A percentile compares a stretch with the other conserved stretches of the same genome.
Evolutionary conservation across 768 basidiomycete genomes (phyloP).

Genomic region (Lactifluus echinatus): DNA sequence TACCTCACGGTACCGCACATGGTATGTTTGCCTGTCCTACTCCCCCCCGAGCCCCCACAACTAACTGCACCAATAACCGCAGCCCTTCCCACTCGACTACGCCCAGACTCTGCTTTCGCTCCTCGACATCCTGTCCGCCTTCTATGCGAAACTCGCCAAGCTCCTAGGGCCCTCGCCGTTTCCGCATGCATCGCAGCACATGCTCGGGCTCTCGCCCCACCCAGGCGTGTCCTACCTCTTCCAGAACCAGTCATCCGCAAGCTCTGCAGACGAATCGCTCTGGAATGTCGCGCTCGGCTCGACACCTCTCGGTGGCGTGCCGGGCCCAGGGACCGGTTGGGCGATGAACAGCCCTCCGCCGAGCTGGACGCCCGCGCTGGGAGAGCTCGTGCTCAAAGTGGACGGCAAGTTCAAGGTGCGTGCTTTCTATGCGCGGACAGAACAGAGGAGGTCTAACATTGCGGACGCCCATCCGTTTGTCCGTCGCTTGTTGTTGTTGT

Average conservation of each 20-base stretch:
- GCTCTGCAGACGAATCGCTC: constrained; percentile 42
- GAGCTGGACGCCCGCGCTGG: constrained; percentile 53
- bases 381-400: constrained; percentile 70
- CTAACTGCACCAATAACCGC: constrained; percentile 1
- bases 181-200: constrained; percentile 58
- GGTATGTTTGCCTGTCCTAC: constrained; percentile 35
- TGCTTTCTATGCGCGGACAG: not conserved
- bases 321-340: constrained; percentile 21
- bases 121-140: constrained; percentile 81
- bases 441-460: not conserved
- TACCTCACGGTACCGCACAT: constrained; percentile 69
- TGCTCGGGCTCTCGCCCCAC: constrained; percentile 69
- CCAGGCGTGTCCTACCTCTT: constrained; percentile 81
- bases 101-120: constrained; percentile 83
- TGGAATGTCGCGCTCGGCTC: constrained; percentile 53
- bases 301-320: constrained; percentile 24
- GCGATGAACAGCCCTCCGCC: constrained; percentile 43
- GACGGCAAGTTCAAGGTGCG: constrained; percentile 77
- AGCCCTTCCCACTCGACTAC: constrained; percentile 90
- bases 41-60: not conserved
- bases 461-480: not conserved
- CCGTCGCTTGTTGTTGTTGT: not conserved
- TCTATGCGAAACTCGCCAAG: constrained; percentile 80
- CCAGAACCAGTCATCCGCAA: constrained; percentile 33
- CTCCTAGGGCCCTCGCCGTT: constrained; percentile 79